Conservation (phyloP, 805 yeast genomes). For the Hanseniaspora mollemarum region DNA sequence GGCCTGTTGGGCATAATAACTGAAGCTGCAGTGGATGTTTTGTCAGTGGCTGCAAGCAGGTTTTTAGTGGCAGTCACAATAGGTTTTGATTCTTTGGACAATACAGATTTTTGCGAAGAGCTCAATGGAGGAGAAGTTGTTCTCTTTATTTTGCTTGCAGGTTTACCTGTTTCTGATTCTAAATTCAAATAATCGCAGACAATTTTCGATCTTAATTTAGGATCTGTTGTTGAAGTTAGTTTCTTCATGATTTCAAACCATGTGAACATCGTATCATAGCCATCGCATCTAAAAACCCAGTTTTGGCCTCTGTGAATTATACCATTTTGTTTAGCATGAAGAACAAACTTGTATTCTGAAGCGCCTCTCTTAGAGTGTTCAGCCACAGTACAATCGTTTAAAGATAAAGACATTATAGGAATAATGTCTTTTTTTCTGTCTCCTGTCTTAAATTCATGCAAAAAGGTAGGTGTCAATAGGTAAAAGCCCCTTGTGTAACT, state of each 20-base stretch:
- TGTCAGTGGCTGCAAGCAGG: background rate
- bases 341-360: constrained; percentile 62
- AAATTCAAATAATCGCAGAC: constrained; percentile 26
- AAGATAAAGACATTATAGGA: constrained; percentile 72
- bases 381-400: constrained; percentile 68
- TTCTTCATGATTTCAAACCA: constrained; percentile 76
- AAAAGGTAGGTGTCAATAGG: constrained; percentile 73
- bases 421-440: constrained; percentile 71
- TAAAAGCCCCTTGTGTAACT: constrained; percentile 87
- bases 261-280: constrained; percentile 61
- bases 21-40: background rate
- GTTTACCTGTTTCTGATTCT: constrained; percentile 14
- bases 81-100: constrained; percentile 7
- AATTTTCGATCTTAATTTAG: constrained; percentile 44
- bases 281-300: constrained; percentile 89
- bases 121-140: background rate
- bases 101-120: constrained; percentile 5
- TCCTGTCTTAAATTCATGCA: constrained; percentile 79
- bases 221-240: constrained; percentile 52
- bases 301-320: constrained; percentile 72
- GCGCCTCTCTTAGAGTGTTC: constrained; percentile 72
- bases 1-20: constrained; percentile 4
- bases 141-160: background rate
- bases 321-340: constrained; percentile 65
- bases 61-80: background rate